These are phyloP conservation scores for Gaultheria prostrata DNA, from an alignment of 148 eudicot species.

Conservation along the genomic window DNA sequence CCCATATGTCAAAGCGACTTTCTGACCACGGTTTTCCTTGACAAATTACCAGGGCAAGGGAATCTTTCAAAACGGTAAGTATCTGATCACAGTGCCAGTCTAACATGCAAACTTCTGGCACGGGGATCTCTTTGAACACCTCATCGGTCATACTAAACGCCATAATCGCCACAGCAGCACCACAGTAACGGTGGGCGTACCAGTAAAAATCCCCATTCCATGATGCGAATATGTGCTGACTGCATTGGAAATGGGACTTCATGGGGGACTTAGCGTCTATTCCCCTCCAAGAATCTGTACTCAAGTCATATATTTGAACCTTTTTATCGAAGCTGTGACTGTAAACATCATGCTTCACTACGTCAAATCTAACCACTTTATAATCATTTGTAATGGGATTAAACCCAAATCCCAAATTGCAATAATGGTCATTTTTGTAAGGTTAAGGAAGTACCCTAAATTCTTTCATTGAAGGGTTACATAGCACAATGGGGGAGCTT, in stretches of 20 bases:
- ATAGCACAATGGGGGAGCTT: too few species aligned
- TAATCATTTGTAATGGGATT: background rate
- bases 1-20: background rate
- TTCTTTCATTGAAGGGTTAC: too few species aligned
- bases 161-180: background rate
- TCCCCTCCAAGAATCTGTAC: background rate
- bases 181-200: background rate
- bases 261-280: background rate
- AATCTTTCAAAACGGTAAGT: too few species aligned
- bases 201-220: background rate
- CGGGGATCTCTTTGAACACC: background rate
- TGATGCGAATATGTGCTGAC: background rate
- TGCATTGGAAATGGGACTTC: background rate
- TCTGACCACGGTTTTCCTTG: too few species aligned
- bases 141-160: background rate
- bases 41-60: too few species aligned
- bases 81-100: too few species aligned
- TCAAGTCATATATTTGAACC: background rate
- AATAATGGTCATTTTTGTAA: too few species aligned
- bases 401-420: background rate
- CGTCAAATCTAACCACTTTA: background rate
- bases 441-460: too few species aligned
- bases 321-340: background rate
- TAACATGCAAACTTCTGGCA: too few species aligned
- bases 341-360: too few species aligned